These are phyloP conservation scores for Microbotryum intermedium DNA, from an alignment of 1,284 basidiomycete species.

Conservation along the genomic window DNA sequence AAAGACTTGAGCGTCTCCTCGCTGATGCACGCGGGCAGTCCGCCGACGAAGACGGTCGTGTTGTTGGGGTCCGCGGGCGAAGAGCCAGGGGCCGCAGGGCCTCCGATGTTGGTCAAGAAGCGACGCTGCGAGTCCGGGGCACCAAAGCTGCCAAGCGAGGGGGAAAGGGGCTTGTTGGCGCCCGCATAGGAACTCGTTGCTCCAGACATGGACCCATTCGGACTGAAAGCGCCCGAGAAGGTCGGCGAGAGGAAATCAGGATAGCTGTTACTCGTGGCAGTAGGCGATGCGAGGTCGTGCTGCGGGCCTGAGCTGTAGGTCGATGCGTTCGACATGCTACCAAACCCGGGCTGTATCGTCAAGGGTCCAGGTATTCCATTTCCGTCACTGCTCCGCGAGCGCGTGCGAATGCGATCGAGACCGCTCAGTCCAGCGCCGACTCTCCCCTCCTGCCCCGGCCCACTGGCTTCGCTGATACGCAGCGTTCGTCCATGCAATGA, in stretches of 20 bases:
- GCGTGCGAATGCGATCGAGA: conserved; percentile 2
- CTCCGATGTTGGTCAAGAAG: too few relatives aligned
- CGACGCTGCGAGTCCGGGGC: too few relatives aligned
- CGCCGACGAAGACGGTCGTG: conserved; percentile 86
- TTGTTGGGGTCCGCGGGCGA: conserved; percentile 68
- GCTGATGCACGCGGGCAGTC: conserved; percentile 70
- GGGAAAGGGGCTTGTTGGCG: too few relatives aligned
- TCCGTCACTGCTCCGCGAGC: conserved; percentile 10
- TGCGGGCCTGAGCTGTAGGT: conserved; percentile 2
- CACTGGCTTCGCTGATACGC: conserved; percentile 56
- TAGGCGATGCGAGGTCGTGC: background rate
- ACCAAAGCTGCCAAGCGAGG: too few relatives aligned
- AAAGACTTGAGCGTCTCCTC: conserved; percentile 76
- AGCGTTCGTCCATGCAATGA: conserved; percentile 34
- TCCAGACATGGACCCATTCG: too few relatives aligned
- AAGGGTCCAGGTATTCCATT: too few relatives aligned
- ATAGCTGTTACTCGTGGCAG: background rate
- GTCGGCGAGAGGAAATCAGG: background rate
- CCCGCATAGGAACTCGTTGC: too few relatives aligned
- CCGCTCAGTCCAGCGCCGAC: too few relatives aligned
- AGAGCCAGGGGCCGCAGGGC: too few relatives aligned
- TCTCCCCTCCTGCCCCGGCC: conserved; percentile 9
- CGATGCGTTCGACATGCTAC: background rate
- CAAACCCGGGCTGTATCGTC: too few relatives aligned
- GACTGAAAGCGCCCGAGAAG: background rate